These are phyloP conservation scores for Verticillium albo-atrum DNA, from an alignment of 2,329 filamentous ascomycete species.

Conservation along the genomic window DNA sequence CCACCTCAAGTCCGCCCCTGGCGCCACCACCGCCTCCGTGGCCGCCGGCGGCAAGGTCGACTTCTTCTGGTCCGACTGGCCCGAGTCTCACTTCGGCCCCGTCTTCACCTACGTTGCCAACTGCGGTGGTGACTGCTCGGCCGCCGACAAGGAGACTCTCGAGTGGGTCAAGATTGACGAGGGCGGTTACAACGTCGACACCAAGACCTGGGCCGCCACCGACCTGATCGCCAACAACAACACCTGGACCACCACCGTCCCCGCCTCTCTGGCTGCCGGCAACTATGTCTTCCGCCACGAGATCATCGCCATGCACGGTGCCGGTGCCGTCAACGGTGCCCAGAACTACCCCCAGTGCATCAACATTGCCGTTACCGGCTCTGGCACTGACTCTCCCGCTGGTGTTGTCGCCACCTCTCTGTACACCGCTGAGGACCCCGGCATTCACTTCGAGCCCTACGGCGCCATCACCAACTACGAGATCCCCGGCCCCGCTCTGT, in stretches of 20 bases:
- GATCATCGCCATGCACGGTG: constrained; percentile 45
- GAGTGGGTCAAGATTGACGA: constrained; percentile 62
- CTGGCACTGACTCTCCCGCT: constrained; percentile 25
- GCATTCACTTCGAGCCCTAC: constrained; percentile 39
- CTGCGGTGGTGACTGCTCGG: constrained; percentile 52
- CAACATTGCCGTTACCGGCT: constrained; percentile 40
- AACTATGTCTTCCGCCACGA: constrained; percentile 48
- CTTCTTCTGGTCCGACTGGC: constrained; percentile 38
- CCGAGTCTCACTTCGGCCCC: constrained; percentile 41
- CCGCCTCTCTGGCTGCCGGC: constrained; percentile 24
- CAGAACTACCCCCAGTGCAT: constrained; percentile 49
- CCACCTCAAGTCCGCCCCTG: constrained; percentile 34
- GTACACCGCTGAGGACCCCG: constrained; percentile 22
- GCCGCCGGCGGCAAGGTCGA: constrained; percentile 33
- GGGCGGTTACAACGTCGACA: constrained; percentile 42
- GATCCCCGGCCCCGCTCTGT: constrained; percentile 28
- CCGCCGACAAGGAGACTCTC: constrained; percentile 46
- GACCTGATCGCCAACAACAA: constrained; percentile 36
- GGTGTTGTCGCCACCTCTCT: constrained; percentile 24
- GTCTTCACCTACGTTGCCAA: constrained; percentile 61
- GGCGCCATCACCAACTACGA: constrained; percentile 18
- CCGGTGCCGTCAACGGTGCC: constrained; percentile 36
- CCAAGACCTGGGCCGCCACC: constrained; percentile 28
- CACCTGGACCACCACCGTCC: constrained; percentile 27
- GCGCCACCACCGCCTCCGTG: constrained; percentile 29